These are phyloP conservation scores for Kappamyces sp. DNA, from an alignment of 192 early-diverging fungal species.

Conservation along the genomic window DNA sequence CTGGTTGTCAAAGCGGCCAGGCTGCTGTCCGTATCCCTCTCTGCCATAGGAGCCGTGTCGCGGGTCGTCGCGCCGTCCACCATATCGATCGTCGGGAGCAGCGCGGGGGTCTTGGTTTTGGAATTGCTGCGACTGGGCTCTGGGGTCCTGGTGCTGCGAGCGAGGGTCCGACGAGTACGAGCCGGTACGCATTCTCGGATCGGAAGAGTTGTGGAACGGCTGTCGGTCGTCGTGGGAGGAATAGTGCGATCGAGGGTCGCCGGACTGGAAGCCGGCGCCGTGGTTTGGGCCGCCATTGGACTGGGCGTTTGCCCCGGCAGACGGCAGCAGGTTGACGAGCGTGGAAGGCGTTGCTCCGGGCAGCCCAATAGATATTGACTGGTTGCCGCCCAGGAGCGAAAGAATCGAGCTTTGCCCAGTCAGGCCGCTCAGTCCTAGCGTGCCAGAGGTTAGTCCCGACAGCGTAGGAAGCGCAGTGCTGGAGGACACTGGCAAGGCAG, in stretches of 20 bases:
- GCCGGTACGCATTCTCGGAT: too few relatives aligned
- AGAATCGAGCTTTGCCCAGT: background rate
- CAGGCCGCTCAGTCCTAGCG: background rate
- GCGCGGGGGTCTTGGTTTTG: background rate
- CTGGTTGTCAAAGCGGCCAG: too few relatives aligned
- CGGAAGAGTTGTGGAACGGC: too few relatives aligned
- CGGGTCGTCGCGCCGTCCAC: conserved; percentile 1
- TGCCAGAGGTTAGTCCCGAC: conserved; percentile 1
- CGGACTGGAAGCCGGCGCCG: too few relatives aligned
- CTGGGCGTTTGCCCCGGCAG: too few relatives aligned
- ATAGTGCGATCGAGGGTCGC: too few relatives aligned
- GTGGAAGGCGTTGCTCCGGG: too few relatives aligned
- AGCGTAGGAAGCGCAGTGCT: background rate
- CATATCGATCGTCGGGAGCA: background rate
- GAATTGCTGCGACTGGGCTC: background rate
- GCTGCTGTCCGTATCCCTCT: background rate
- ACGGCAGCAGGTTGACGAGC: too few relatives aligned
- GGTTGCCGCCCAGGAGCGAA: too few relatives aligned
- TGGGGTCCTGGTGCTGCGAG: background rate
- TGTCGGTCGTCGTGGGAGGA: too few relatives aligned
- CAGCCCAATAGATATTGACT: too few relatives aligned
- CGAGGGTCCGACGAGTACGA: background rate
- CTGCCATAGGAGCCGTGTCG: background rate
- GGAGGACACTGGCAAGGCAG: conserved; percentile 3
- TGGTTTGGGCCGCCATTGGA: too few relatives aligned